Evolutionary conservation across 805 yeast species (phyloP).

Genomic region (Torulaspora gathmanii): DNA sequence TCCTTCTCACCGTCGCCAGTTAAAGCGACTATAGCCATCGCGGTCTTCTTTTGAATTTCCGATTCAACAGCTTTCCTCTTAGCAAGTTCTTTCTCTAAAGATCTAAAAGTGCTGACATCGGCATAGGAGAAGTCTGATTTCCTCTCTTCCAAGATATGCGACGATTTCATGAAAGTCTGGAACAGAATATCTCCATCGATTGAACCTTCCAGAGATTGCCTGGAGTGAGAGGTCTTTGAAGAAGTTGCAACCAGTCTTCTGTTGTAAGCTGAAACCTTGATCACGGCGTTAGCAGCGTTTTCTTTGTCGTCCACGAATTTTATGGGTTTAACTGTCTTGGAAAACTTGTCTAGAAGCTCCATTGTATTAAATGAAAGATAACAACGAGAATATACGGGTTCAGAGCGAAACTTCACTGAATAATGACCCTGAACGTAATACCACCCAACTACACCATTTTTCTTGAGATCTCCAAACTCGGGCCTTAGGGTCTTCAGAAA

Average conservation of each 20-base stretch:
- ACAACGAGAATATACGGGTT: constrained; percentile 42
- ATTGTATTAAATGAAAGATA: constrained; percentile 39
- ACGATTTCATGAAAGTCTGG: constrained; percentile 32
- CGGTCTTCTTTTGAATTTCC: constrained; percentile 21
- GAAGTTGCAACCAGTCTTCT: constrained; percentile 15
- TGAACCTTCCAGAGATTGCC: constrained; percentile 29
- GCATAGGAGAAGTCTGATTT: constrained; percentile 22
- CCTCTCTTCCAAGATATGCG: constrained; percentile 21
- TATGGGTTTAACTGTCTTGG: constrained; percentile 28
- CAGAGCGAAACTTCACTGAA: constrained; percentile 31
- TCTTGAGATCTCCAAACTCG: constrained; percentile 17
- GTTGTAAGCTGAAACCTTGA: constrained; percentile 24
- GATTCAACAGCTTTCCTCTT: constrained; percentile 20
- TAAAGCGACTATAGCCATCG: constrained; percentile 25
- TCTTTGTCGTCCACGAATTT: constrained; percentile 33
- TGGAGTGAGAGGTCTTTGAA: constrained; percentile 11
- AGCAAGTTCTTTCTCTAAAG: constrained; percentile 27
- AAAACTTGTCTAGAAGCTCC: constrained; percentile 33
- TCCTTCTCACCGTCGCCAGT: constrained; percentile 25
- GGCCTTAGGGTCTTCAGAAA: constrained; percentile 32
- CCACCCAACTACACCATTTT: constrained; percentile 33
- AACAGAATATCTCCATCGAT: constrained; percentile 32
- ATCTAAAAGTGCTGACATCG: constrained; percentile 28
- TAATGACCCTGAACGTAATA: constrained; percentile 34
- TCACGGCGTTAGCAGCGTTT: constrained; percentile 20